Percentiles rank a stretch among this genome's conserved stretches.
Conservation (phyloP, 805 yeast species). For the Kodamaea sagamina region DNA sequence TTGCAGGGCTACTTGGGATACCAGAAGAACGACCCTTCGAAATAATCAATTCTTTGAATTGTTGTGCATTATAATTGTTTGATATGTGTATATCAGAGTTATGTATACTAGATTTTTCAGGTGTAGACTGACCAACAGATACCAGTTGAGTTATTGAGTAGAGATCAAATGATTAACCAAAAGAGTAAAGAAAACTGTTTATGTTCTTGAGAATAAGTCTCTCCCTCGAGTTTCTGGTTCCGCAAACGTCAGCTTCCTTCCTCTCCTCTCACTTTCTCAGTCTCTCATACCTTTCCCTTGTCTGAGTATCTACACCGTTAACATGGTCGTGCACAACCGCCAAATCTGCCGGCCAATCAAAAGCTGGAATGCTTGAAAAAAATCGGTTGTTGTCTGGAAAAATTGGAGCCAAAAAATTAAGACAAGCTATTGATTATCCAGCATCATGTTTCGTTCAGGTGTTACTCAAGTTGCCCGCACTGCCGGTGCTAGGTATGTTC, state of each 20-base stretch:
- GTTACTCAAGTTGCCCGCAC: constrained; percentile 52
- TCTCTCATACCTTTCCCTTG: background rate
- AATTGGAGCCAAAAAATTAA: constrained; percentile 7
- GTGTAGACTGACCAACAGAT: too few species aligned
- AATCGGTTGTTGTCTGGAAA: constrained; percentile 11
- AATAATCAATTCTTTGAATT: constrained; percentile 35
- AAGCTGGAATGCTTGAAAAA: constrained; percentile 6
- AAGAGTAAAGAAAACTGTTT: too few species aligned
- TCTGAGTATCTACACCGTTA: background rate
- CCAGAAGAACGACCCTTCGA: constrained; percentile 85
- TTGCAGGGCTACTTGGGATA: constrained; percentile 78
- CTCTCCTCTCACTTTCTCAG: too few species aligned
- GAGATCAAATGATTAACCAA: too few species aligned
- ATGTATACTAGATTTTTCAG: constrained; percentile 11
- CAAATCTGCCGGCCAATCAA: constrained; percentile 11
- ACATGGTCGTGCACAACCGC: constrained; percentile 9
- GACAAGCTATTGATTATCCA: constrained; percentile 5
- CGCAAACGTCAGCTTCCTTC: too few species aligned
- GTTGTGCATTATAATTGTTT: constrained; percentile 8
- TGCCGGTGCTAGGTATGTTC: constrained; percentile 53
- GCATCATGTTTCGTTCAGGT: constrained; percentile 56
- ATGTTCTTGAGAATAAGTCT: too few species aligned
- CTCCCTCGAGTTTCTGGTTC: too few species aligned
- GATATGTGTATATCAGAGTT: too few species aligned
- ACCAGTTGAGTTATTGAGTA: too few species aligned